These are phyloP conservation scores for Aspergillus sp. DNA, from an alignment of 2,329 filamentous ascomycete species.

Conservation along the genomic window DNA sequence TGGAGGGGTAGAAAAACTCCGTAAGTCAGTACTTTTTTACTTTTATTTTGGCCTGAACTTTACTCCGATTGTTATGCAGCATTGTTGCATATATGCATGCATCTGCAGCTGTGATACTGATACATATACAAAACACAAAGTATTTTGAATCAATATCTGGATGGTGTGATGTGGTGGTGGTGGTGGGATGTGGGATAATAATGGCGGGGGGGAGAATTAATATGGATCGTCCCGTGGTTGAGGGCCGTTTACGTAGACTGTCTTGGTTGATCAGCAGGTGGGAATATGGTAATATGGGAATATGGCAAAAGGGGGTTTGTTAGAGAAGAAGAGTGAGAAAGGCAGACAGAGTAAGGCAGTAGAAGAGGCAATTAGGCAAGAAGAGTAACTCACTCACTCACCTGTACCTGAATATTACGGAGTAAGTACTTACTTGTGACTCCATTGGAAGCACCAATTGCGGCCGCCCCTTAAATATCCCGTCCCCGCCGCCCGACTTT, in stretches of 20 bases:
- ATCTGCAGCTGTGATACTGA: not conserved
- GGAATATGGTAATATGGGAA: no score
- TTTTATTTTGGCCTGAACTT: not conserved
- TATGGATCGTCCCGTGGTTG: not conserved
- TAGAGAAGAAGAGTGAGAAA: not conserved
- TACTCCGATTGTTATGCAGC: not conserved
- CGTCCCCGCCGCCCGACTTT: constrained; percentile 6
- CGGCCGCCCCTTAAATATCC: constrained; percentile 19
- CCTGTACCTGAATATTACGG: not conserved
- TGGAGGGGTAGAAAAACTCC: not conserved
- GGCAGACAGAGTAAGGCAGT: not conserved
- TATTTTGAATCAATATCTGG: not conserved
- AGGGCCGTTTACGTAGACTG: not conserved
- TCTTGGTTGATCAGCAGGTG: not conserved
- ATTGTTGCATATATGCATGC: not conserved
- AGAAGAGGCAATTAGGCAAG: not conserved
- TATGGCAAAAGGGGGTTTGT: not conserved
- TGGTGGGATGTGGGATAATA: not conserved
- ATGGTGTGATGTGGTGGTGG: not conserved
- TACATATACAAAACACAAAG: not conserved
- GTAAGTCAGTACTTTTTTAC: not conserved
- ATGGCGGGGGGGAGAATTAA: not conserved
- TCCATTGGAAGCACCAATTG: constrained; percentile 3
- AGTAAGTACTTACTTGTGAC: not conserved
- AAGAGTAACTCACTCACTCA: not conserved